A percentile compares a stretch with the other conserved stretches of the same genome.
phyloP scores from a whole-genome alignment of 495 filamentous ascomycete genomes.

The Aspergillus taichungensis region DNA sequence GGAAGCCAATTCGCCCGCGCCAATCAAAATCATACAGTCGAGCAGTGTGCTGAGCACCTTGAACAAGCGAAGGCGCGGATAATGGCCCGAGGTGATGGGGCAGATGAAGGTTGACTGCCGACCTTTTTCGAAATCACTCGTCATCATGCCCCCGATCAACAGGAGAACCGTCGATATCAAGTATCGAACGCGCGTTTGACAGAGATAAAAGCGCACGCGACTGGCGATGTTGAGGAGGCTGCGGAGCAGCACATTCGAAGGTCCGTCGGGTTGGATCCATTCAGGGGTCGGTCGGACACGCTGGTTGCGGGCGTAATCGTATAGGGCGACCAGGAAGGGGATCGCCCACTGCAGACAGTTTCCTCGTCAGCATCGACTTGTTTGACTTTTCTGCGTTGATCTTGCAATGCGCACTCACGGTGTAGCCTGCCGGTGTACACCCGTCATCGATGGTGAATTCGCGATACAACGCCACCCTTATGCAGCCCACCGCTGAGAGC shows the following conservation, averaged over 20 bases:
- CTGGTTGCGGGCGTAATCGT: slow-evolving; percentile 35
- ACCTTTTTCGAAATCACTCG: slow-evolving; percentile 18
- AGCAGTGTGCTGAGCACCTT: slow-evolving; percentile 20
- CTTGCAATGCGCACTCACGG: slow-evolving; percentile 21
- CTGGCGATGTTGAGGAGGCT: slow-evolving; percentile 13
- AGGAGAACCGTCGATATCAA: slow-evolving; percentile 28
- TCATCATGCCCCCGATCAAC: slow-evolving; percentile 19
- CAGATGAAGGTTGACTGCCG: slow-evolving; percentile 41
- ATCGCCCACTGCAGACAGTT: slow-evolving; percentile 20
- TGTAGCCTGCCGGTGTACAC: slow-evolving; percentile 30
- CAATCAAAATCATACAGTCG: slow-evolving; percentile 30
- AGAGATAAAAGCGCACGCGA: slow-evolving; percentile 18
- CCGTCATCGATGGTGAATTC: slow-evolving; percentile 27
- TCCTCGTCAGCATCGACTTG: slow-evolving; percentile 5
- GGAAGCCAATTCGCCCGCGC: slow-evolving; percentile 20
- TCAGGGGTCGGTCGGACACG: slow-evolving; percentile 13
- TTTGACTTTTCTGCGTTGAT: neutral
- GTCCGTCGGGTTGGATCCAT: slow-evolving; percentile 16
- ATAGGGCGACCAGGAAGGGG: slow-evolving; percentile 35
- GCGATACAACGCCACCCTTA: slow-evolving; percentile 33
- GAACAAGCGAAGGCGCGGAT: slow-evolving; percentile 16
- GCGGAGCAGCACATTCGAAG: slow-evolving; percentile 11
- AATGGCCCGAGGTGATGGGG: slow-evolving; percentile 21
- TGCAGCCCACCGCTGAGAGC: slow-evolving; percentile 20
- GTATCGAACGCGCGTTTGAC: slow-evolving; percentile 22